Base-by-base conservation (phyloP, 2,329 filamentous ascomycete species). In the Exophiala phaeomuriformis region DNA sequence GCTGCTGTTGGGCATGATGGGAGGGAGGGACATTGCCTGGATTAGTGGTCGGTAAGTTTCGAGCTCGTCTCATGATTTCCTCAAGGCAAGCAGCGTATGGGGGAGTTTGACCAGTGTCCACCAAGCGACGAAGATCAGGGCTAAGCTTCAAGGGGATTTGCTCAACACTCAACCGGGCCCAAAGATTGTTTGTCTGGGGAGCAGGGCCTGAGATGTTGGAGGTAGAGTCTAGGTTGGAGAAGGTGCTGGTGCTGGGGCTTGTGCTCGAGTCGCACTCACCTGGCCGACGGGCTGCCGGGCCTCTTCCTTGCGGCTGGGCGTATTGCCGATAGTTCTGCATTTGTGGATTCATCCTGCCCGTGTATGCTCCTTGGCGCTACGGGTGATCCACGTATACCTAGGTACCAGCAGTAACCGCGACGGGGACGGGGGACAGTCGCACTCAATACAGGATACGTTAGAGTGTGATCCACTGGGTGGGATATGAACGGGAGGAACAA, bases 291-390 rank as follows among this genome's bases (percentile, higher is more conserved):
- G 55, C 47, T 39, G 55, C 44, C 44, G 55, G 58, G 46, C 55
- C 33, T 41, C 56, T 58, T 40, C 32, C 58, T 55, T 61, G 60
- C 28, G 59, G 52, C 51, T 61, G 61, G 44, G 58, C 56, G 54
- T 60, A 63, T 41, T 60, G 61, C 36, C 58, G 50, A 49, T 62
- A 63, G 29, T 58, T 59, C 37, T 61, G 61, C 56, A 63, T 61
- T 52, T 62, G 60, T 2, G 60, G 57, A 51, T 63, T 63, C 61
- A 63, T 63, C 40, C n/a, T 60, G 40, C 27, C 40, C 32, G 27
- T 19, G 19, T 19, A 19, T 19, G 19, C 29, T 30, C 29, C 42
- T 40, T 39, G 37, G 37, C 28, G 9, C n/a, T 5, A 29, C 27
- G 29, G 35, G 6, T 31, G 2, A 40, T n/a, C 39, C 28, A 27